Percentiles rank a stretch among this genome's conserved stretches.
Evolutionary conservation across 2,329 filamentous ascomycete species (phyloP).

Genomic region (Epichloe scottii): DNA sequence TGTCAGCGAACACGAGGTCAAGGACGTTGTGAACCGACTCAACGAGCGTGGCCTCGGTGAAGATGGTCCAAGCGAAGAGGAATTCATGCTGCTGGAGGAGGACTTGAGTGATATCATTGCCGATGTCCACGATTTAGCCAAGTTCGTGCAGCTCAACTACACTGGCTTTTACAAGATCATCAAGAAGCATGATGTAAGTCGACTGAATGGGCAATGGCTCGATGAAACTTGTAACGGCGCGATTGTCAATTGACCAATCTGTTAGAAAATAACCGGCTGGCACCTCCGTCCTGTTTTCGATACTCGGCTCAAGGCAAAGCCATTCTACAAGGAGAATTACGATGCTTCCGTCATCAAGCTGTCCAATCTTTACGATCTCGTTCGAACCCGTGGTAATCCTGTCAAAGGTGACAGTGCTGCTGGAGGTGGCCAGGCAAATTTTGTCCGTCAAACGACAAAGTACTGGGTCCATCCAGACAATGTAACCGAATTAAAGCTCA

Average conservation of each 20-base stretch:
- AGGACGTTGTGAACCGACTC: conserved; percentile 67
- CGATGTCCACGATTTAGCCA: conserved; percentile 93
- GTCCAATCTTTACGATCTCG: conserved; percentile 88
- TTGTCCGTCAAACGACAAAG: conserved; percentile 93
- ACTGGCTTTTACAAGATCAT: conserved; percentile 99
- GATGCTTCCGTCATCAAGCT: conserved; percentile 91
- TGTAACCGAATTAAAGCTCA: conserved; percentile 93
- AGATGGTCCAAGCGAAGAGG: conserved; percentile 66
- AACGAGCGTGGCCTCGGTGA: conserved; percentile 47
- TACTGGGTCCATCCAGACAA: conserved; percentile 99
- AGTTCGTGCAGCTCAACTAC: conserved; percentile 97
- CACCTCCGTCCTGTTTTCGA: conserved; percentile 93
- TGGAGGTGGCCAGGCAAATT: conserved; percentile 86
- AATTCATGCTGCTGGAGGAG: conserved; percentile 87
- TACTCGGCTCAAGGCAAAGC: conserved; percentile 83
- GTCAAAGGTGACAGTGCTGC: conserved; percentile 85
- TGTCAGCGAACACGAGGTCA: conserved; percentile 78
- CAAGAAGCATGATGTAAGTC: conserved; percentile 89
- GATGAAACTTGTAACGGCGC: not conserved
- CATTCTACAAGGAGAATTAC: conserved; percentile 98
- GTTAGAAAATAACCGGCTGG: conserved; percentile 85
- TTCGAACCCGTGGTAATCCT: conserved; percentile 84
- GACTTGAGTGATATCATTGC: conserved; percentile 96
- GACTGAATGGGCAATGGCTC: not conserved
- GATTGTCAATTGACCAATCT: not conserved